A percentile compares a stretch with the other conserved stretches of the same genome.
Conservation (phyloP, 2,329 filamentous ascomycete species). For the Fusarium algeriense region DNA sequence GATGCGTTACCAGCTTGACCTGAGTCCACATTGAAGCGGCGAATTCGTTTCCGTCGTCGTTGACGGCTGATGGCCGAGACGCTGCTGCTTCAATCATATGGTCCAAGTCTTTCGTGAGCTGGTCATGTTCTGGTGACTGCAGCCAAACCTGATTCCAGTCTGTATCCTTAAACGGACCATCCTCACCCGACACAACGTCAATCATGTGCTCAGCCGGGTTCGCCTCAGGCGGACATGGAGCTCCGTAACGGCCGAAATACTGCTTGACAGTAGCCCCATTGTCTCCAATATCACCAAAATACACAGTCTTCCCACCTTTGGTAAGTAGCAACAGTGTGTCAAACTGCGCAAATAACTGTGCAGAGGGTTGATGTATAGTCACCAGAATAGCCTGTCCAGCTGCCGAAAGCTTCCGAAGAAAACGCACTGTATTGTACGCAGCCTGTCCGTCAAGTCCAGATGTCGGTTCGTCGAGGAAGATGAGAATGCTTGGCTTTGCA, state of each 20-base stretch:
- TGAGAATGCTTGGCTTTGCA: conserved; percentile 68
- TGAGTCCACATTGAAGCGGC: conserved; percentile 75
- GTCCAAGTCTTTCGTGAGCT: conserved; percentile 71
- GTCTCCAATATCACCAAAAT: conserved; percentile 74
- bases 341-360: conserved; percentile 74
- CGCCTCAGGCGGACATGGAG: conserved; percentile 68
- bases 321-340: conserved; percentile 73
- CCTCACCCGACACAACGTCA: conserved; percentile 63
- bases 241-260: conserved; percentile 77
- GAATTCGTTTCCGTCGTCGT: conserved; percentile 73
- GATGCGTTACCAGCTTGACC: conserved; percentile 71
- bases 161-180: conserved; percentile 53
- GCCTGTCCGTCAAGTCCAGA: conserved; percentile 76
- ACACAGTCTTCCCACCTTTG: conserved; percentile 72
- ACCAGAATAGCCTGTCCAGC: conserved; percentile 75
- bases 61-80: conserved; percentile 54
- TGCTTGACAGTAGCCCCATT: conserved; percentile 65
- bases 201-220: conserved; percentile 86
- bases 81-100: conserved; percentile 68
- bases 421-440: conserved; percentile 73
- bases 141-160: conserved; percentile 80
- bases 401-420: conserved; percentile 75
- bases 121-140: conserved; percentile 69
- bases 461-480: conserved; percentile 73
- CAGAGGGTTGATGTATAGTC: conserved; percentile 78